Percentiles rank a stretch among this genome's conserved stretches.
Evolutionary conservation across 352 stramenopile species (phyloP).

Genomic region (Globisporangium okanoganense): DNA sequence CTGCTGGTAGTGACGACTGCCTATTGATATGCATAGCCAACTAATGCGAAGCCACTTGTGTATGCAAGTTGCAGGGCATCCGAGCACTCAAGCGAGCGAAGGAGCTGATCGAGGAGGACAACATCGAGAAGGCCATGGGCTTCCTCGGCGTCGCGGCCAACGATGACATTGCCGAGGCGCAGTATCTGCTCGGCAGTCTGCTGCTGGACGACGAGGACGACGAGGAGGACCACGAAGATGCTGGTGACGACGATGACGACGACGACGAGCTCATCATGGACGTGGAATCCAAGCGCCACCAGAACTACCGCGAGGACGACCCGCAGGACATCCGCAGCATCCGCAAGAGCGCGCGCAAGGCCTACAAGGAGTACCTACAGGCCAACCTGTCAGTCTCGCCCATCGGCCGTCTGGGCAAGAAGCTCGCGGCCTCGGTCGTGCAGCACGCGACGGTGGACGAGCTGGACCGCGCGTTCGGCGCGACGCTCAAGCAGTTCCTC

Average conservation of each 20-base stretch:
- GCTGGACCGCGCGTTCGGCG: constrained; percentile 69
- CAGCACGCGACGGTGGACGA: constrained; percentile 46
- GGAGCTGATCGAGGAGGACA: constrained; percentile 47
- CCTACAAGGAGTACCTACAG: constrained; percentile 74
- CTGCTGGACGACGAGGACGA: constrained; percentile 44
- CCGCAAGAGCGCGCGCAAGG: constrained; percentile 65
- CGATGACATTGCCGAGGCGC: constrained; percentile 61
- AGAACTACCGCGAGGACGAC: constrained; percentile 36
- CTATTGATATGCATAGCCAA: background rate
- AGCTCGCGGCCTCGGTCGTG: constrained; percentile 5
- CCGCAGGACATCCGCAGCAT: constrained; percentile 69
- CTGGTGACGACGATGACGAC: constrained; percentile 13
- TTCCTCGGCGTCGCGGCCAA: constrained; percentile 54
- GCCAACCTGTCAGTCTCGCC: constrained; percentile 27
- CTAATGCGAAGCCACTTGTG: background rate
- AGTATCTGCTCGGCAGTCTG: constrained; percentile 69
- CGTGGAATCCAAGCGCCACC: constrained; percentile 65
- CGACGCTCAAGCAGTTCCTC: constrained; percentile 64
- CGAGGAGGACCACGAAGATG: constrained; percentile 19
- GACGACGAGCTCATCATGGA: constrained; percentile 52
- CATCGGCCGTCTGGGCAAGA: constrained; percentile 20
- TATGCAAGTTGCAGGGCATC: constrained; percentile 19
- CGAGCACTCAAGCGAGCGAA: constrained; percentile 60
- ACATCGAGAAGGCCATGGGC: constrained; percentile 57
- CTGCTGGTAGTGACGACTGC: background rate